Base-by-base conservation (phyloP, 2,329 filamentous ascomycete genomes). In the Sporothrix schenckii region DNA sequence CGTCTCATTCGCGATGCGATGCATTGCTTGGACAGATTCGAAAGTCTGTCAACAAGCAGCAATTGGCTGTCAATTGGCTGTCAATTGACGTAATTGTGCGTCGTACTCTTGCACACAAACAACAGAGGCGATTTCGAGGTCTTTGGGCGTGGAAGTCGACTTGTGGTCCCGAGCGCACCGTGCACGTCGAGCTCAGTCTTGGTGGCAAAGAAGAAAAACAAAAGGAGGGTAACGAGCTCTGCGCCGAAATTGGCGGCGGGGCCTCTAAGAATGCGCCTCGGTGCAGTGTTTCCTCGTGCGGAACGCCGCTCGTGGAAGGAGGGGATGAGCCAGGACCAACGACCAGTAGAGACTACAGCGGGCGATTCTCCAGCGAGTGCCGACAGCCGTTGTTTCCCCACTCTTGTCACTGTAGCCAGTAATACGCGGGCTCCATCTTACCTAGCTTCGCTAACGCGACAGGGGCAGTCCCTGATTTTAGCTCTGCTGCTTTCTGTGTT, bases 391-490 rank as follows among this genome's bases (percentile, higher is more conserved):
- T 27, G 16, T 58, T 58, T 4, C 21, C 27, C 6, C 7, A 3
- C 19, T 19, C 24, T n/a, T 11, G 13, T 4, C 56, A 34, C 34
- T 7, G 34, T 9, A 34, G 34, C 34, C 34, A 34, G 34, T 9
- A 34, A 6, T 9, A 9, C 34, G 34, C 34, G 34, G 7, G 34
- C 56, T n/a, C 56, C 19, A 41, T 60, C 30, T 41, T 24, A 21
- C 56, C 21, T n/a, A 16, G 14, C n/a, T 60, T 34, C 56, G 56
- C 56, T 44, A 61, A 34, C 39, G 56, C 34, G n/a, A 13, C 56
- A 44, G 56, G 56, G 56, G 56, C 34, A 44, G 34, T 41, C 34
- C 56, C 11, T 61, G 56, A 44, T 41, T 44, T 60, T n/a, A n/a
- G 50, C 24, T 7, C 6, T 27, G 14, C 14, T 34, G 16, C 52